These are phyloP conservation scores for Lepiota brunneoincarnata DNA, from an alignment of 768 basidiomycete species.

Conservation along the genomic window DNA sequence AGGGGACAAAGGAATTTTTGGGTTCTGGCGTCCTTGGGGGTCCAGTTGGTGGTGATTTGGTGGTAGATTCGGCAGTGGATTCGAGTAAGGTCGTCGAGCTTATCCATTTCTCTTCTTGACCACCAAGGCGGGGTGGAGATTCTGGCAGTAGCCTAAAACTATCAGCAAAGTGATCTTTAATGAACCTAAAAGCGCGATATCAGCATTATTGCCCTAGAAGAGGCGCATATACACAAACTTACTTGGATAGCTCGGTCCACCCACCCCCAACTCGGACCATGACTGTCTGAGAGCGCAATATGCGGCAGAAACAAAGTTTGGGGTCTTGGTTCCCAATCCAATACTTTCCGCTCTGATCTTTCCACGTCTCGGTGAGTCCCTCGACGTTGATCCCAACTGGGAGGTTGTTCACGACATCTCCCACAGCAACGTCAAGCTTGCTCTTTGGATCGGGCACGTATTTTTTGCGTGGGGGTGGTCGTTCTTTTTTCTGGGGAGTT, in stretches of 20 bases:
- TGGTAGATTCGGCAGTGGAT: conserved; percentile 29
- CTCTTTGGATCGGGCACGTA: conserved; percentile 89
- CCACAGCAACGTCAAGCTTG: conserved; percentile 90
- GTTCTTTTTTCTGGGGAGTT: conserved; percentile 39
- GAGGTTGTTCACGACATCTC: conserved; percentile 86
- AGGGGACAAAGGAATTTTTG: conserved; percentile 50
- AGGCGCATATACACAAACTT: conserved; percentile 23
- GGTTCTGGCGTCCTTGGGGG: conserved; percentile 72
- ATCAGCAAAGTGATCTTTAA: conserved; percentile 83
- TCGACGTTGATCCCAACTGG: conserved; percentile 82
- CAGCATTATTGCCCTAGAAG: conserved; percentile 10
- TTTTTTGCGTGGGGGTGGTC: conserved; percentile 49
- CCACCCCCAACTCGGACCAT: conserved; percentile 98
- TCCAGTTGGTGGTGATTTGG: conserved; percentile 29
- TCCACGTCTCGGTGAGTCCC: conserved; percentile 82
- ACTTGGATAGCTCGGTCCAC: conserved; percentile 92
- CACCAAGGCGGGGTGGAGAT: conserved; percentile 50
- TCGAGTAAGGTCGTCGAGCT: conserved; percentile 72
- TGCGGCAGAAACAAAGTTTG: conserved; percentile 88
- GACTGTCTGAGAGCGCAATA: conserved; percentile 86
- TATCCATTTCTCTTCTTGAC: conserved; percentile 79
- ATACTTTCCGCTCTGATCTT: conserved; percentile 91
- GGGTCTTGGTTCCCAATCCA: conserved; percentile 95
- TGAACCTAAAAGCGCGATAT: conserved; percentile 54
- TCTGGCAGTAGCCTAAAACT: conserved; percentile 73